These are phyloP conservation scores for Phialophora verrucosa DNA, from an alignment of 2,329 filamentous ascomycete genomes.

Conservation along the genomic window DNA sequence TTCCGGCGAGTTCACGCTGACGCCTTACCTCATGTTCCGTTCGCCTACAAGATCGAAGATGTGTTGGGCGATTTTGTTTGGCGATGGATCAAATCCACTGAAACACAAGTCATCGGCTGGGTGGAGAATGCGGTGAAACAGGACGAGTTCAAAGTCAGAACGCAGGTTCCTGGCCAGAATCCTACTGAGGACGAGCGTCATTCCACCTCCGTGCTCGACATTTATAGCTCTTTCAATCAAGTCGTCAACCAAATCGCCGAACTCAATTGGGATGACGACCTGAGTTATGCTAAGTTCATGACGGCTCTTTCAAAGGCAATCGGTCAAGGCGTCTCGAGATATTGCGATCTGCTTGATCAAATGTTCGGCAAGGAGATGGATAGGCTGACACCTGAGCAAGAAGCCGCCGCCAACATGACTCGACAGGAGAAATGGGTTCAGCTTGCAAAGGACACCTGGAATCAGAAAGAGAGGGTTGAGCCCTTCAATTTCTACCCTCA, in stretches of 20 bases:
- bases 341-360: slow-evolving; percentile 89
- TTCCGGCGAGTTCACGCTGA: slow-evolving; percentile 81
- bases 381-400: slow-evolving; percentile 82
- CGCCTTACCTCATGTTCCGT: slow-evolving; percentile 73
- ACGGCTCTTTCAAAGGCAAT: slow-evolving; percentile 87
- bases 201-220: slow-evolving; percentile 89
- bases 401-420: slow-evolving; percentile 76
- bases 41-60: slow-evolving; percentile 86
- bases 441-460: slow-evolving; percentile 91
- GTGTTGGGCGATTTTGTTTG: slow-evolving; percentile 91
- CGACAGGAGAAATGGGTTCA: slow-evolving; percentile 93
- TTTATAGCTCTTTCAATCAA: slow-evolving; percentile 93
- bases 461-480: slow-evolving; percentile 87
- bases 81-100: slow-evolving; percentile 87
- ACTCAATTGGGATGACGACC: slow-evolving; percentile 89
- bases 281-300: slow-evolving; percentile 97
- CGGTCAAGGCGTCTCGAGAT: slow-evolving; percentile 78
- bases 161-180: slow-evolving; percentile 65
- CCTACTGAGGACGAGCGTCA: slow-evolving; percentile 82
- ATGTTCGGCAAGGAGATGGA: slow-evolving; percentile 93
- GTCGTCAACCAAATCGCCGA: slow-evolving; percentile 84
- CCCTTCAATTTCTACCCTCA: slow-evolving; percentile 85
- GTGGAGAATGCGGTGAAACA: slow-evolving; percentile 91
- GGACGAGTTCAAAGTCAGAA: slow-evolving; percentile 80
- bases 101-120: slow-evolving; percentile 78